Percentiles rank a stretch among this genome's conserved stretches.
These are phyloP conservation scores for Lentinula novae-zelandiae DNA, from an alignment of 1,284 basidiomycete genomes.

Conservation along the genomic window DNA sequence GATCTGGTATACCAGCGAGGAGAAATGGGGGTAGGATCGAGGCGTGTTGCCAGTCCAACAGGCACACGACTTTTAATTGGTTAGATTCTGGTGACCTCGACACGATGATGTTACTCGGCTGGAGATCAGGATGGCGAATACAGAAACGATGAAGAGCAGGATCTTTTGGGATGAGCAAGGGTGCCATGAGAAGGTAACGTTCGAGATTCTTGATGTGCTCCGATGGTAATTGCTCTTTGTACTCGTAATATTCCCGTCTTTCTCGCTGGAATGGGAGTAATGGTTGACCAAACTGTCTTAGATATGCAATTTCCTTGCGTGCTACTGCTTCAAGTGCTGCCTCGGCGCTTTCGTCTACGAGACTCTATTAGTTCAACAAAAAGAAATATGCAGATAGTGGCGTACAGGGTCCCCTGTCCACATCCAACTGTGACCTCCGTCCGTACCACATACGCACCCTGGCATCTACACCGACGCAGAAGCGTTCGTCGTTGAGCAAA, in stretches of 20 bases:
- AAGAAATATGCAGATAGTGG: neutral
- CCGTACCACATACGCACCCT: constrained; percentile 36
- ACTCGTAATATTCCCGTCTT: neutral
- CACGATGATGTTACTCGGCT: neutral
- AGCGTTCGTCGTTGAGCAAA: constrained; percentile 32
- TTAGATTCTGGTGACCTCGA: neutral
- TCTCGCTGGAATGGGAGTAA: neutral
- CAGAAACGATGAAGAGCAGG: neutral
- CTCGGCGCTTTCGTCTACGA: neutral
- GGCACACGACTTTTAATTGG: constrained; percentile 27
- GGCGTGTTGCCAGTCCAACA: constrained; percentile 44
- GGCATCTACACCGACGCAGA: constrained; percentile 47
- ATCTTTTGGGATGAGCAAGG: neutral
- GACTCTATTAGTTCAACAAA: neutral
- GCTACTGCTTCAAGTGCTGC: neutral
- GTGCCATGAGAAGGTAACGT: neutral
- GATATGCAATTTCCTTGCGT: neutral
- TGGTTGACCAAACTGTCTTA: neutral
- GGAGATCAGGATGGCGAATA: neutral
- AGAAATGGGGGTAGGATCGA: constrained; percentile 33
- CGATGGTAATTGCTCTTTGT: neutral
- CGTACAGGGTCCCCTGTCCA: constrained; percentile 28
- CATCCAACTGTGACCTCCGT: constrained; percentile 27
- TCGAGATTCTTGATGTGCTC: neutral
- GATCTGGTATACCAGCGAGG: constrained; percentile 30